Evolutionary conservation across 202 grass and related monocot genomes (phyloP), one percentile per base, ranked within the genome.

Genomic region (Schoenoplectus tabernaemontani): DNA sequence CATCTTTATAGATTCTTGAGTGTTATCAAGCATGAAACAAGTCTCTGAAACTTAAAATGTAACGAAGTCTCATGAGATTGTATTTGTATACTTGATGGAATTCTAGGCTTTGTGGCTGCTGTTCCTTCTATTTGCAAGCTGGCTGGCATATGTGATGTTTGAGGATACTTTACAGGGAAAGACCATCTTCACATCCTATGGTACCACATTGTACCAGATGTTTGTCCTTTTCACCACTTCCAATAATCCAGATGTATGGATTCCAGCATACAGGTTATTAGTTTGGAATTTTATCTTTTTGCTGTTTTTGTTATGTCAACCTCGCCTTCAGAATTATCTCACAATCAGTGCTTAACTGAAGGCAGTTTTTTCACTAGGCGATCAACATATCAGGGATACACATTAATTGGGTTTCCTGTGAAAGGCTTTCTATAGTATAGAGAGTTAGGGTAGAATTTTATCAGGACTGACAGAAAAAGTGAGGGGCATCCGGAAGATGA

Each of bases 181-280:
- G 86, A 89, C 81, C 30, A 48, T 89, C 38, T 98, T 98, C 70
- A 76, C 77, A 46, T 98, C 95, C 47, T 98, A 90, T 9, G 83
- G 91, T 70, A 86, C 61, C 33, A 98, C 95, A 34, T 61, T 98
- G 74, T 98, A 98, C 78, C 95, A 98, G 65, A 98, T 98, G 95
- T 98, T 98, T 87, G 59, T 98, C 61, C 91, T 98, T 76, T 98
- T 98, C 83, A 98, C 95, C 71, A 98, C 95, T 58, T 94, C 95
- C 61, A 98, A 98, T 66, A 98, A 98, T 90, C 95, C 95, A 72
- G 95, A 98, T n/a, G 91, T 98, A 65, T 98, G 95, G 95, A 86
- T 98, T 79, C 91, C 91, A 87, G 95, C 95, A 66, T 98, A 98
- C 81, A 98, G 93, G 95, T 98, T 88, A 26, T 71, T 48, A 39